Evolutionary conservation across 345 rosid genomes (phyloP), one percentile per base, ranked within the genome.

Genomic region (Moricandia moricandioides): DNA sequence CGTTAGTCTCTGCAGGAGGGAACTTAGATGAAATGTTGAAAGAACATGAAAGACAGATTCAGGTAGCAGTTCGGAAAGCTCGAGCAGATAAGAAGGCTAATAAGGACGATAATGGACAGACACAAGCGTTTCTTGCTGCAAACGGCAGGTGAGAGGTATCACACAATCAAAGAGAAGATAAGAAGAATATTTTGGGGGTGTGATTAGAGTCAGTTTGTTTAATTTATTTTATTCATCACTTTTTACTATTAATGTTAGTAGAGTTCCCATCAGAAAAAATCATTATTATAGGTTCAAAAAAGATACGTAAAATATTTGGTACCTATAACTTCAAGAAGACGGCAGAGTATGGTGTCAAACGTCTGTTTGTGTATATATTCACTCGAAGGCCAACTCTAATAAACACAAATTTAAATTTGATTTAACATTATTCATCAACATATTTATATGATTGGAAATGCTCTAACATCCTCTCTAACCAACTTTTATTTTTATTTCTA

Each of bases 181-280:
- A 49, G 7, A 30, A 85, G 67, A 61, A 40, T 61, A 55, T 40
- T 73, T 21, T 62, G 54, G 12, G 14, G 69, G 9, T n/a, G n/a
- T n/a, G 2, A 35, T 73, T 71, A 59, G 61, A 71, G 35, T 71
- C n/a, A 1, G 27, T 13, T 58, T 65, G 35, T 71, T 10, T 78
- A 14, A 68, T 62, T 18, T 2, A 43, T 68, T 26, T 68, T 45
- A 45, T 66, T 45, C 47, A 16, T 54, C 54, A 27, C 5, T 59
- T 29, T 14, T 8, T 0, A 33, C 0, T 30, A 10, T 33, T 31
- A 43, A n/a, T 33, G 13, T 33, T 39, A 13, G 51, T 45, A 45
- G 51, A 45, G 51, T 45, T 13, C 4, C n/a, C 49, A 40, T 40
- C 49, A 40, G 49, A 40, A 40, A 40, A 13, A 45, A n/a, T 45